Percentiles rank a stretch among this genome's conserved stretches.
Conservation (phyloP, 495 filamentous ascomycete genomes). For the Niebla homalea region DNA sequence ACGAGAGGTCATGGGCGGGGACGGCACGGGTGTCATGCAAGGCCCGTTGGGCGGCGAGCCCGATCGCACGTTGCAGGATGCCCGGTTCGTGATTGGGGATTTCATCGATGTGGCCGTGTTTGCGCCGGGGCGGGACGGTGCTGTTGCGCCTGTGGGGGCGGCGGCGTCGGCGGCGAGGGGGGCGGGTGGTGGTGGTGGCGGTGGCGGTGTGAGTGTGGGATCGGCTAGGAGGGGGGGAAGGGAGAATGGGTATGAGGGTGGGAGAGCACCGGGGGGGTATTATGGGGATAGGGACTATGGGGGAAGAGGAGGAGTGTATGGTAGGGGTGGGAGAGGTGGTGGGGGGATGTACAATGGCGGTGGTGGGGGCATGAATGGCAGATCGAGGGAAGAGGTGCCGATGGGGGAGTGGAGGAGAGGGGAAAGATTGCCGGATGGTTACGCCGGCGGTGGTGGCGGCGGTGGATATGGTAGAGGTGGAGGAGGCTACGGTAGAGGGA, state of each 20-base stretch:
- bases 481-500: constrained; percentile 24
- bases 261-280: constrained; percentile 29
- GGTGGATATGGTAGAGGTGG: constrained; percentile 44
- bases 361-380: constrained; percentile 15
- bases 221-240: constrained; percentile 45
- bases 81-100: constrained; percentile 77
- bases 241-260: constrained; percentile 34
- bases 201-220: constrained; percentile 29
- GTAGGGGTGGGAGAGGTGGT: constrained; percentile 16
- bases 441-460: constrained; percentile 12
- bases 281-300: constrained; percentile 28
- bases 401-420: constrained; percentile 47
- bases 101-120: constrained; percentile 38
- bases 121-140: constrained; percentile 42
- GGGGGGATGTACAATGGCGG: constrained; percentile 14
- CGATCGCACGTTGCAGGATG: constrained; percentile 56
- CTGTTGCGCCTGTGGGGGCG: constrained; percentile 56
- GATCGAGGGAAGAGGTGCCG: constrained; percentile 22
- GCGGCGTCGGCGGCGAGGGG: constrained; percentile 32
- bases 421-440: constrained; percentile 36
- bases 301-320: not conserved
- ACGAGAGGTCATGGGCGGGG: not conserved
- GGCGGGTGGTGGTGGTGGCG: constrained; percentile 46
- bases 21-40: constrained; percentile 12
- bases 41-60: constrained; percentile 38